Evolutionary conservation across 257 asterid genomes (phyloP).

Genomic region (Pogostemon cablin): DNA sequence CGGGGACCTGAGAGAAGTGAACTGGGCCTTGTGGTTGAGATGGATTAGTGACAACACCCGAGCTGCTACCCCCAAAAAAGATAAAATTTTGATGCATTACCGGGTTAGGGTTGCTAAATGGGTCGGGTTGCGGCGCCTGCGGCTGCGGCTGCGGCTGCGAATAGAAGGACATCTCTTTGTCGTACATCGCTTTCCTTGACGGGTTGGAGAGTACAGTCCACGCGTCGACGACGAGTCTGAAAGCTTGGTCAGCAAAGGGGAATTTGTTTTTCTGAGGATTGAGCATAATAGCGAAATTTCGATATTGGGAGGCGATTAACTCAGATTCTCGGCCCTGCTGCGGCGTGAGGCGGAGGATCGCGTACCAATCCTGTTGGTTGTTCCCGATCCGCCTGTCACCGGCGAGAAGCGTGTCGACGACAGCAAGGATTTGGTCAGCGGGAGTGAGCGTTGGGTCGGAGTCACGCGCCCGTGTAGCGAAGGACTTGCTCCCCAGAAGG

Average conservation of each 20-base stretch:
- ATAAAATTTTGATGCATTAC: constrained; percentile 55
- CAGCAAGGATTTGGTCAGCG: constrained; percentile 86
- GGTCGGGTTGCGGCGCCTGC: constrained; percentile 43
- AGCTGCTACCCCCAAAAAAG: constrained; percentile 47
- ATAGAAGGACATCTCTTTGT: constrained; percentile 60
- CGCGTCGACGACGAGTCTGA: constrained; percentile 71
- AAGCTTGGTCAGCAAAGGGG: constrained; percentile 84
- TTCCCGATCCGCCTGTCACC: constrained; percentile 78
- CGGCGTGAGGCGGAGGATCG: constrained; percentile 70
- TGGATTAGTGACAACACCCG: constrained; percentile 37
- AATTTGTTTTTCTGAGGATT: constrained; percentile 75
- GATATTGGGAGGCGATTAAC: constrained; percentile 65
- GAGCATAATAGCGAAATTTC: constrained; percentile 57
- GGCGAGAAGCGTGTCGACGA: constrained; percentile 82
- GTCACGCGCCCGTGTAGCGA: constrained; percentile 91
- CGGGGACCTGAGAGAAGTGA: constrained; percentile 45
- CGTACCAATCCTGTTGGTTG: constrained; percentile 71
- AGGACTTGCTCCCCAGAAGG: constrained; percentile 76
- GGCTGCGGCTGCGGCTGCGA: constrained; percentile 42
- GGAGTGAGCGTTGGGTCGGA: constrained; percentile 74
- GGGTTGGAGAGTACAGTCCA: constrained; percentile 84
- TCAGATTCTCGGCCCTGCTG: constrained; percentile 65
- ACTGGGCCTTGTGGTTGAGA: constrained; percentile 37
- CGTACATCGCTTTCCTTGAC: constrained; percentile 60
- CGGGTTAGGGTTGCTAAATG: constrained; percentile 41